phyloP scores from a whole-genome alignment of 2,329 filamentous ascomycete species.

The Pezicula rhizophila region DNA sequence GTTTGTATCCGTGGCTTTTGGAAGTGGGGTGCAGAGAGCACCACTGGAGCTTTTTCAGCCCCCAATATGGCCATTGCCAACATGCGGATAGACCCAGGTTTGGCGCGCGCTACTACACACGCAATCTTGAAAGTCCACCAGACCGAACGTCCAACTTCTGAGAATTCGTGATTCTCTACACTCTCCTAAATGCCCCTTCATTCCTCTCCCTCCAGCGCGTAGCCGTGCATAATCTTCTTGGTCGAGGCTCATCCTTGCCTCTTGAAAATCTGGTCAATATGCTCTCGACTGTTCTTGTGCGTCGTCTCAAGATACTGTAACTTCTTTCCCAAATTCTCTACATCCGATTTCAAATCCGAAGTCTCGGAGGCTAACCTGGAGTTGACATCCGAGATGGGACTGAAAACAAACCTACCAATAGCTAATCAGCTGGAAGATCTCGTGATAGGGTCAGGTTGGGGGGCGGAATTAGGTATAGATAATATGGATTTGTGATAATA shows the following conservation, averaged over 20 bases:
- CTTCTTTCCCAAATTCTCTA: slow-evolving; percentile 79
- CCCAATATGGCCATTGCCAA: too few species aligned
- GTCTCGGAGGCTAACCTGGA: slow-evolving; percentile 71
- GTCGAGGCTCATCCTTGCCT: slow-evolving; percentile 29
- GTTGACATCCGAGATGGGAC: slow-evolving; percentile 67
- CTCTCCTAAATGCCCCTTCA: slow-evolving; percentile 24
- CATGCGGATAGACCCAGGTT: too few species aligned
- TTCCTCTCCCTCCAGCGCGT: slow-evolving; percentile 17
- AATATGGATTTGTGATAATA: slow-evolving; percentile 2
- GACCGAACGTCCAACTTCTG: too few species aligned
- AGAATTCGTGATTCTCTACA: too few species aligned
- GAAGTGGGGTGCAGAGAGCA: too few species aligned
- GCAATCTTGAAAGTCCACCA: too few species aligned
- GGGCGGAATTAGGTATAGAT: slow-evolving; percentile 10
- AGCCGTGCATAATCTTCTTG: background rate
- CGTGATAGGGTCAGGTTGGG: slow-evolving; percentile 7
- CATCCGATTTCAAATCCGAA: slow-evolving; percentile 68
- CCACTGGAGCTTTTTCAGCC: too few species aligned
- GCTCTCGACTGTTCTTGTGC: slow-evolving; percentile 85
- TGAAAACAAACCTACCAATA: slow-evolving; percentile 74
- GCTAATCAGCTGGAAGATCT: background rate
- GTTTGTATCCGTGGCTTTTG: too few species aligned
- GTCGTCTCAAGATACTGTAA: slow-evolving; percentile 92
- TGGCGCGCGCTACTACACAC: too few species aligned
- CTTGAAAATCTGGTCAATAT: slow-evolving; percentile 83